These are phyloP conservation scores for Sporodiniella umbellata DNA, from an alignment of 371 early-diverging fungal genomes.

Conservation along the genomic window DNA sequence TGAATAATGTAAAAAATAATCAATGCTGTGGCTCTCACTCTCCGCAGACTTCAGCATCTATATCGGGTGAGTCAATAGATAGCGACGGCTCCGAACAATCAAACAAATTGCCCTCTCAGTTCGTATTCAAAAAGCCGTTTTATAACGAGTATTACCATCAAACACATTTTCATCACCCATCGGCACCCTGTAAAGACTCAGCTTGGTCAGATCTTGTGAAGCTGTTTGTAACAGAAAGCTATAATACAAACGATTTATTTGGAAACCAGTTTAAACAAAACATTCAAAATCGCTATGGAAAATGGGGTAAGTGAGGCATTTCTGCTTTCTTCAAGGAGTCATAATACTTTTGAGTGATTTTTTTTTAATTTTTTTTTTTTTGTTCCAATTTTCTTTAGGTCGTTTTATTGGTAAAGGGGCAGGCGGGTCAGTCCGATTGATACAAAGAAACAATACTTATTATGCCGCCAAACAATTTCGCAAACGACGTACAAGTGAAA, in stretches of 20 bases:
- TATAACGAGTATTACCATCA: conserved; percentile 36
- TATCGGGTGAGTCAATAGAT: conserved; percentile 1
- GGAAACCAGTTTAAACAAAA: conserved; percentile 38
- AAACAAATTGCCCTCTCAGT: conserved; percentile 23
- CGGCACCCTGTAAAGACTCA: background rate
- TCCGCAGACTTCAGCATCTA: conserved; percentile 1
- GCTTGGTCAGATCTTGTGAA: conserved; percentile 18
- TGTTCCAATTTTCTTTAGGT: conserved; percentile 17
- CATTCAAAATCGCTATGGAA: conserved; percentile 33
- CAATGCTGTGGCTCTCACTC: background rate
- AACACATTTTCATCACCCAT: conserved; percentile 34
- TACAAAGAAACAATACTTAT: conserved; percentile 47
- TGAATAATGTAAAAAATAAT: conserved; percentile 17
- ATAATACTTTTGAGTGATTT: too few species aligned
- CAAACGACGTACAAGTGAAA: conserved; percentile 60
- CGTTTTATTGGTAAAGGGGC: conserved; percentile 72
- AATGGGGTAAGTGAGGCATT: conserved; percentile 37
- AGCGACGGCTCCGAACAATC: background rate
- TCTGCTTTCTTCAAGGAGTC: background rate
- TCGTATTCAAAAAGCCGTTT: conserved; percentile 36
- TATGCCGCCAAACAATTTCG: conserved; percentile 85
- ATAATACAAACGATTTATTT: conserved; percentile 7
- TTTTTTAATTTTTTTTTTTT: too few species aligned
- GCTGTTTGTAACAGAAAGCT: conserved; percentile 10
- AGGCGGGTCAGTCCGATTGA: conserved; percentile 70